Evolutionary conservation across 176 grass and related monocot genomes (phyloP).

Genomic region (Areca catechu): DNA sequence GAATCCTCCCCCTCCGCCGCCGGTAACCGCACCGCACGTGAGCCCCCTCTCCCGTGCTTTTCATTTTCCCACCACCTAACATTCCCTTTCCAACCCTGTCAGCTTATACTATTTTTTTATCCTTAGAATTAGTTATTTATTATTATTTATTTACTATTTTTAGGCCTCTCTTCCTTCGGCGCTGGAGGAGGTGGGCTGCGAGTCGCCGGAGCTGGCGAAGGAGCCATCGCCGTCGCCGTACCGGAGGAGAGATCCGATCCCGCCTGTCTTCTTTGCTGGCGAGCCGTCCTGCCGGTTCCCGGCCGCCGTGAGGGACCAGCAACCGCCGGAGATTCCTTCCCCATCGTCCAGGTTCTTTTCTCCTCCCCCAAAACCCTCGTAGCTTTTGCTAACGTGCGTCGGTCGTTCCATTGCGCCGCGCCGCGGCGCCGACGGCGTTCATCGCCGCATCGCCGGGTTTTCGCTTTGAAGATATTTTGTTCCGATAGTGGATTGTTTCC

Average conservation of each 20-base stretch:
- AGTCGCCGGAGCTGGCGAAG: neutral
- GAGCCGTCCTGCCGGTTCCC: neutral
- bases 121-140: neutral
- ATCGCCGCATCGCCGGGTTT: too few species aligned
- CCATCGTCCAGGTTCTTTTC: slow-evolving; percentile 11
- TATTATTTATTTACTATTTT: neutral
- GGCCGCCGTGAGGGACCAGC: neutral
- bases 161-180: slow-evolving; percentile 1
- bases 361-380: neutral
- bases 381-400: neutral
- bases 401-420: neutral
- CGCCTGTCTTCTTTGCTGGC: neutral
- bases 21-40: slow-evolving; percentile 5
- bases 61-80: neutral
- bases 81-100: neutral
- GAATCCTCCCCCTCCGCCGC: slow-evolving; percentile 3
- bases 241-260: slow-evolving; percentile 30
- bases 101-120: neutral
- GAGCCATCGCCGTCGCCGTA: slow-evolving; percentile 27
- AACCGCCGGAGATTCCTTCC: slow-evolving; percentile 24
- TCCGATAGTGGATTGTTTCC: too few species aligned
- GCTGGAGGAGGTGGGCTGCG: slow-evolving; percentile 3
- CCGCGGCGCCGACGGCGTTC: too few species aligned
- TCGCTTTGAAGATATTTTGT: too few species aligned
- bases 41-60: neutral